Percentiles rank a stretch among this genome's conserved stretches.
These are phyloP conservation scores for Alternaria tenuissima DNA, from an alignment of 2,329 filamentous ascomycete species.

Conservation along the genomic window DNA sequence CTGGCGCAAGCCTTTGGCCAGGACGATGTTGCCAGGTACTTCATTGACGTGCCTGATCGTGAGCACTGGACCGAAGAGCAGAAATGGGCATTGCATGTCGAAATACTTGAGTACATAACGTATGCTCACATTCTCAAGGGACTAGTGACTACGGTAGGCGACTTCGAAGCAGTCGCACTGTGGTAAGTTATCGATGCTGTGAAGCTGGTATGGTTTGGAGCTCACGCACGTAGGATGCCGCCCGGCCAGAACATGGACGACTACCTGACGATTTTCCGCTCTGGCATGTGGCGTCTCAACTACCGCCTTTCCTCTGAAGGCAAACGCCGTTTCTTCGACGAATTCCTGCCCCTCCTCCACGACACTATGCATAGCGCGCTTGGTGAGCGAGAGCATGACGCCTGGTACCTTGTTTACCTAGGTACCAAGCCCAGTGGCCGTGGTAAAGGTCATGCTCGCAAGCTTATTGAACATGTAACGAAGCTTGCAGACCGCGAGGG, in stretches of 20 bases:
- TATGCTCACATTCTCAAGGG: slow-evolving; percentile 79
- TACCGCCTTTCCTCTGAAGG: slow-evolving; percentile 78
- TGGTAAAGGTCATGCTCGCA: slow-evolving; percentile 75
- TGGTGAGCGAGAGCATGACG: slow-evolving; percentile 70
- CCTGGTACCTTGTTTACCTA: slow-evolving; percentile 85
- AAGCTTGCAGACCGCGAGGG: slow-evolving; percentile 70
- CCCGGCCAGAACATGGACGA: slow-evolving; percentile 78
- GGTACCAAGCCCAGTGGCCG: slow-evolving; percentile 76
- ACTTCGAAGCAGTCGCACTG: slow-evolving; percentile 79
- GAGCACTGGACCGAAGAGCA: slow-evolving; percentile 68
- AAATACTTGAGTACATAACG: slow-evolving; percentile 79
- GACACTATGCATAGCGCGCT: slow-evolving; percentile 74
- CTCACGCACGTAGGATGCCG: slow-evolving; percentile 67
- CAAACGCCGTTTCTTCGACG: slow-evolving; percentile 75
- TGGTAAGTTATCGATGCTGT: slow-evolving; percentile 66
- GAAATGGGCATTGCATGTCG: slow-evolving; percentile 78
- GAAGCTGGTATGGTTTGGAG: neutral
- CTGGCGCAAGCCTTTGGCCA: slow-evolving; percentile 80
- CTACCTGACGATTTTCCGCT: slow-evolving; percentile 74
- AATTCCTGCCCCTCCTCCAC: slow-evolving; percentile 78
- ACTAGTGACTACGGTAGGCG: slow-evolving; percentile 76
- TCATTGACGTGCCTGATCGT: slow-evolving; percentile 75
- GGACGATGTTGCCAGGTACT: slow-evolving; percentile 78
- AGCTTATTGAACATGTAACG: slow-evolving; percentile 75
- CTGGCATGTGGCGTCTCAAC: slow-evolving; percentile 78